Base-by-base conservation (phyloP, 305 asterid genomes). In the Andrographis paniculata region DNA sequence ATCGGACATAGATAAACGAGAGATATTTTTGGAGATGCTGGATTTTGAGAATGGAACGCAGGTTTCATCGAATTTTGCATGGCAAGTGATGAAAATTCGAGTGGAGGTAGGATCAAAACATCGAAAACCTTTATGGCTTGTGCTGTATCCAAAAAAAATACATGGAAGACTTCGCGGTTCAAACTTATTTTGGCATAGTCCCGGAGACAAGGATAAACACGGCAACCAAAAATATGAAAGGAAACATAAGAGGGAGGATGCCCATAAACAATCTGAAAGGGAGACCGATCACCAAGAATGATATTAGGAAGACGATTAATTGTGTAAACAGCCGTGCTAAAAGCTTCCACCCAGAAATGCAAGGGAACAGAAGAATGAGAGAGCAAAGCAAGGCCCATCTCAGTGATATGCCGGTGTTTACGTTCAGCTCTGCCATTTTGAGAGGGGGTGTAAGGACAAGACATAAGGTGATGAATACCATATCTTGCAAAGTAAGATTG, bases 181-280 rank as follows among this genome's bases (percentile, higher is more conserved):
- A n/a, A 40, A 40, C 14, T 40, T 40, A n/a, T 40, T 40, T 1
- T 10, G 19, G 45, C 19, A n/a, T 40, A 40, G 19, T 40, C 45
- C 10, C 45, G 45, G 14, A 40, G 14, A 40, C 45, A 40, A 1
- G 45, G 45, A n/a, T 40, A 40, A 5, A 40, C 45, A 5, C 45
- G 45, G 19, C 45, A 40, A 40, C 45, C 45, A 40, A 40, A 40
- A 1, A 18, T 10, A 18, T 40, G 45, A 40, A 40, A 40, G 14
- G 16, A n/a, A 16, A 3, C 45, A 4, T n/a, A 40, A 2, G 16
- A 4, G 10, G 45, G 10, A 40, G 45, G 19, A 6, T 1, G 16
- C 7, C 19, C 16, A 18, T 4, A 40, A 7, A 40, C 16, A 5
- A 40, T n/a, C 16, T 40, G 17, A 40, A 40, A 40, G 4, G 45